Percentiles rank a stretch among this genome's conserved stretches.
Evolutionary conservation across 805 yeast species (phyloP).

Genomic region (Starmerella davenportii): DNA sequence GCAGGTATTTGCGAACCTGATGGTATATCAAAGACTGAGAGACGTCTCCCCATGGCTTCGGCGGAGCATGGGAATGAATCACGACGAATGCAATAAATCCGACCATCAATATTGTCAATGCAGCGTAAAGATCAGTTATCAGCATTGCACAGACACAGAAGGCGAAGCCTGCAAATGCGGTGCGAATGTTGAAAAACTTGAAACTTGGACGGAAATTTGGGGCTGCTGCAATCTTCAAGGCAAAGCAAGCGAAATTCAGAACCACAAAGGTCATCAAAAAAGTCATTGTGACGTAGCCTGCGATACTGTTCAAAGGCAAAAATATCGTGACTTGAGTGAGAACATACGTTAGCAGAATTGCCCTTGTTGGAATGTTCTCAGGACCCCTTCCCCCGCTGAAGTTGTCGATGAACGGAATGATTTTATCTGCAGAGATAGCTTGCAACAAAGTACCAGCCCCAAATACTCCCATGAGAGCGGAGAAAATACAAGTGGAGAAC

Average conservation of each 20-base stretch:
- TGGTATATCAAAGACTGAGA: slow-evolving; percentile 90
- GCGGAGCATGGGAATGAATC: slow-evolving; percentile 83
- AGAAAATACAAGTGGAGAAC: slow-evolving; percentile 72
- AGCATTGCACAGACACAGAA: slow-evolving; percentile 73
- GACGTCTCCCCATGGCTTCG: slow-evolving; percentile 96
- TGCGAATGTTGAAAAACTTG: slow-evolving; percentile 60
- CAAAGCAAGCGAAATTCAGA: slow-evolving; percentile 81
- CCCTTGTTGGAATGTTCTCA: slow-evolving; percentile 40
- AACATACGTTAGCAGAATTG: slow-evolving; percentile 60
- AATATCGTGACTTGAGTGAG: slow-evolving; percentile 71
- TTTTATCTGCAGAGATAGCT: slow-evolving; percentile 77
- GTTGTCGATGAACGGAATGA: slow-evolving; percentile 57
- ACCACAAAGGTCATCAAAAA: slow-evolving; percentile 90
- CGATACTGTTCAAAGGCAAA: slow-evolving; percentile 84
- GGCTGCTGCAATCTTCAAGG: slow-evolving; percentile 74
- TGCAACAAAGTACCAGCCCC: slow-evolving; percentile 86
- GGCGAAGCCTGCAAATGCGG: slow-evolving; percentile 63
- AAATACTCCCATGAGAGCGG: slow-evolving; percentile 85
- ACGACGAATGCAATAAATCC: slow-evolving; percentile 48
- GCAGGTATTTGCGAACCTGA: slow-evolving; percentile 80
- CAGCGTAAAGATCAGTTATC: slow-evolving; percentile 81
- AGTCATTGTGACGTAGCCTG: slow-evolving; percentile 92
- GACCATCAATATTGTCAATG: slow-evolving; percentile 52
- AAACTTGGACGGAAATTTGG: slow-evolving; percentile 98
- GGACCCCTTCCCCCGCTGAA: slow-evolving; percentile 36